Conservation (phyloP, 495 filamentous ascomycete species). For the Penicillium verhagenii region DNA sequence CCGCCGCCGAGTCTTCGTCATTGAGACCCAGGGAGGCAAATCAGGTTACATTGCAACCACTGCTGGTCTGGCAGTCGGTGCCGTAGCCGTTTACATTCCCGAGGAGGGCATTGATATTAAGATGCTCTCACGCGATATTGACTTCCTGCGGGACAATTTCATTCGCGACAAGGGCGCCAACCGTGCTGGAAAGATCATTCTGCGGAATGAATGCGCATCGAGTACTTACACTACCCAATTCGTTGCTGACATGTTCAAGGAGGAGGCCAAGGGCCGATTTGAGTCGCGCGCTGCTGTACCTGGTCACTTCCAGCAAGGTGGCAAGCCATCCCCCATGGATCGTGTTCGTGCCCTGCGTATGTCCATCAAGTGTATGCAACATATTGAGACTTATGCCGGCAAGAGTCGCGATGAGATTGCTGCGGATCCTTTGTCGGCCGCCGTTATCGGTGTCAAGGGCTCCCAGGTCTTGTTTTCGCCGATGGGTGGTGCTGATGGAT, state of each 20-base stretch:
- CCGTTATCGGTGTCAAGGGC: conserved; percentile 90
- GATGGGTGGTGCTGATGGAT: conserved; percentile 60
- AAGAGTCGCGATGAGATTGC: conserved; percentile 65
- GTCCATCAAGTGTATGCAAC: conserved; percentile 86
- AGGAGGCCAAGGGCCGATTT: conserved; percentile 88
- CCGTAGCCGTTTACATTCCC: conserved; percentile 94
- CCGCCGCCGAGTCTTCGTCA: conserved; percentile 90
- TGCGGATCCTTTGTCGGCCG: conserved; percentile 64
- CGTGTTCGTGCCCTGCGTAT: conserved; percentile 88
- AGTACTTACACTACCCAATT: conserved; percentile 88
- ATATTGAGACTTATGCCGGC: conserved; percentile 74
- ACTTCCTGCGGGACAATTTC: conserved; percentile 84
- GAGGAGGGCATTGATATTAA: conserved; percentile 94
- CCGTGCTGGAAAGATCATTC: conserved; percentile 88
- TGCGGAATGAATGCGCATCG: conserved; percentile 91
- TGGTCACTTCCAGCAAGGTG: conserved; percentile 96
- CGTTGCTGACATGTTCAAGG: conserved; percentile 91
- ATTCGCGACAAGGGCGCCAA: conserved; percentile 82
- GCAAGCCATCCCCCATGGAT: conserved; percentile 93
- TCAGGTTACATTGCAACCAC: conserved; percentile 94
- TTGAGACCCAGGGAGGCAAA: conserved; percentile 94
- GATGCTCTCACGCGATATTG: conserved; percentile 89
- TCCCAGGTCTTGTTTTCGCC: conserved; percentile 83
- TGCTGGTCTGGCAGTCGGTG: conserved; percentile 84
- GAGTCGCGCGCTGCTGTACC: conserved; percentile 93